Percentiles rank a stretch among this genome's conserved stretches.
These are phyloP conservation scores for Fusarium cyanostomum DNA, from an alignment of 2,329 filamentous ascomycete species.

Conservation along the genomic window DNA sequence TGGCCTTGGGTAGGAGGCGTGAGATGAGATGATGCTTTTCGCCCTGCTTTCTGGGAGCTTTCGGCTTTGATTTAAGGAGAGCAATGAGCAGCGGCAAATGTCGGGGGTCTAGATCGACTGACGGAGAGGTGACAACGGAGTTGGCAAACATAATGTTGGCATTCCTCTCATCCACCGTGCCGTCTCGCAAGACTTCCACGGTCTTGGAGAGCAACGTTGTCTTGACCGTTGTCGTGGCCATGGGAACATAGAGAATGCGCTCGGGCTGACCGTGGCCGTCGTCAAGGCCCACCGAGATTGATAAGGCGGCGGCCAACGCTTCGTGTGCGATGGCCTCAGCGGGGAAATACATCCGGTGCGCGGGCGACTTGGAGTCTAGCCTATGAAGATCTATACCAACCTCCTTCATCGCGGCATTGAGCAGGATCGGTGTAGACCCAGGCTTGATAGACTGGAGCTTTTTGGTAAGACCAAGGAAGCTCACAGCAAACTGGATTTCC, in stretches of 20 bases:
- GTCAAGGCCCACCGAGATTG: slow-evolving; percentile 90
- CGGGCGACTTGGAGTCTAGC: slow-evolving; percentile 89
- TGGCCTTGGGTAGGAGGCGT: slow-evolving; percentile 91
- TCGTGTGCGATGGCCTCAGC: slow-evolving; percentile 93
- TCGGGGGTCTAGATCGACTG: slow-evolving; percentile 89
- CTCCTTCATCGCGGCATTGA: slow-evolving; percentile 96
- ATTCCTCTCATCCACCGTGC: slow-evolving; percentile 83
- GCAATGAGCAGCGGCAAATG: slow-evolving; percentile 88
- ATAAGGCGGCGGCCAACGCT: slow-evolving; percentile 89
- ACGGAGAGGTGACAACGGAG: slow-evolving; percentile 94
- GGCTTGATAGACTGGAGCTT: slow-evolving; percentile 75
- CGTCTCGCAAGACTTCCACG: slow-evolving; percentile 78
- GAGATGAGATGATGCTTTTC: slow-evolving; percentile 78
- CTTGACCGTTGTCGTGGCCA: slow-evolving; percentile 95
- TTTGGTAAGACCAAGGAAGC: slow-evolving; percentile 88
- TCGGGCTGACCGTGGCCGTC: slow-evolving; percentile 88
- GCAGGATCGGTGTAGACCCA: slow-evolving; percentile 74
- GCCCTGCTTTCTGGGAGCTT: slow-evolving; percentile 47
- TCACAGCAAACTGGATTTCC: slow-evolving; percentile 94
- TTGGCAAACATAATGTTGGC: slow-evolving; percentile 97
- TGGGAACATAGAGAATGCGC: slow-evolving; percentile 90
- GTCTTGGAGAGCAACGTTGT: slow-evolving; percentile 96
- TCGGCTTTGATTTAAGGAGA: slow-evolving; percentile 69
- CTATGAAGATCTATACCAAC: slow-evolving; percentile 92
- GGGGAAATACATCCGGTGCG: slow-evolving; percentile 98